These are phyloP conservation scores for Xylaria curta DNA, from an alignment of 495 filamentous ascomycete species.

Conservation along the genomic window DNA sequence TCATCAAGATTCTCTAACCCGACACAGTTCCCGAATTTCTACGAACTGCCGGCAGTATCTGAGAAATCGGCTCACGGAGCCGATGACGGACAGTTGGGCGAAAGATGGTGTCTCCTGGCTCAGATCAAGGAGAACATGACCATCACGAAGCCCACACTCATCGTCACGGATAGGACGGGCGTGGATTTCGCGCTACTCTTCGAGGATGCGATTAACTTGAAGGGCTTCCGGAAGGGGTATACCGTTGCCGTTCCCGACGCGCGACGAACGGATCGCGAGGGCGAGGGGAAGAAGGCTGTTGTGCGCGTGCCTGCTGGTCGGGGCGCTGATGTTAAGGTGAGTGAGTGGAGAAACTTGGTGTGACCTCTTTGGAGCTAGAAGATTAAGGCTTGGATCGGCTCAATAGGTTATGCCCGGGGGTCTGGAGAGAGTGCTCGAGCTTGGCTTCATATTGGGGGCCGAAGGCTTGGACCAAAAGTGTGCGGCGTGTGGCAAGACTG, in stretches of 20 bases:
- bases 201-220: slow-evolving; percentile 12
- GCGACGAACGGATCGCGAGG: slow-evolving; percentile 37
- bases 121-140: slow-evolving; percentile 55
- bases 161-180: slow-evolving; percentile 41
- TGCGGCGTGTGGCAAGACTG: slow-evolving; percentile 37
- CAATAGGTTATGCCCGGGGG: slow-evolving; percentile 36
- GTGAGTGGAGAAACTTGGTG: not conserved
- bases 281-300: slow-evolving; percentile 44
- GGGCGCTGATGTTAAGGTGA: slow-evolving; percentile 32
- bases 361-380: not conserved
- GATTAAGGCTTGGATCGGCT: not conserved
- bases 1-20: slow-evolving; percentile 17
- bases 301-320: slow-evolving; percentile 37
- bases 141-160: slow-evolving; percentile 54
- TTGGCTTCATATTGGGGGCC: slow-evolving; percentile 35
- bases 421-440: slow-evolving; percentile 41
- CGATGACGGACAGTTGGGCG: not conserved
- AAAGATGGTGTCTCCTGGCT: slow-evolving; percentile 46
- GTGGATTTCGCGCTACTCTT: slow-evolving; percentile 50
- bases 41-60: slow-evolving; percentile 27
- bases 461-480: slow-evolving; percentile 27
- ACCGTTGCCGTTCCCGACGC: slow-evolving; percentile 45
- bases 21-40: slow-evolving; percentile 39
- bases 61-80: not conserved
- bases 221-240: slow-evolving; percentile 40